A percentile compares a stretch with the other conserved stretches of the same genome.
Evolutionary conservation across 192 early-diverging fungal species (phyloP).

Genomic region (Rhizophagus prolifer): DNA sequence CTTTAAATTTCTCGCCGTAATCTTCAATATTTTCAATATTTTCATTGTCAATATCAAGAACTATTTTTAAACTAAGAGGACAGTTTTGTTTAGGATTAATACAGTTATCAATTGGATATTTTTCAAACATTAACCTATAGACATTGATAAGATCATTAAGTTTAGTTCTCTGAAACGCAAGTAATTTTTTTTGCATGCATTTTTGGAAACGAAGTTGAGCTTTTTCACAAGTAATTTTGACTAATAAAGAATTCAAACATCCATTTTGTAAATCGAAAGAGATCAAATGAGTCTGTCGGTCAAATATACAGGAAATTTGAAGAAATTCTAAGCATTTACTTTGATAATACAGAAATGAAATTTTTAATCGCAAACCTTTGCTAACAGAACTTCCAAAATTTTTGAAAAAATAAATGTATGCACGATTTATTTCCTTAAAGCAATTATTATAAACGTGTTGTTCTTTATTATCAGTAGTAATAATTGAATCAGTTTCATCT

Average conservation of each 20-base stretch:
- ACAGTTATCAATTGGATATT: constrained; percentile 7
- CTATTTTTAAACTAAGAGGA: constrained; percentile 10
- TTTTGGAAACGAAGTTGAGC: constrained; percentile 5
- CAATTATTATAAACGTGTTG: too few species aligned
- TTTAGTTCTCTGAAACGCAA: not conserved
- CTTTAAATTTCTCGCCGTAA: constrained; percentile 4
- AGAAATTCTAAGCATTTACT: not conserved
- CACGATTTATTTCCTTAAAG: too few species aligned
- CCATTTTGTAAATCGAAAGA: constrained; percentile 10
- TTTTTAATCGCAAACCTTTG: too few species aligned
- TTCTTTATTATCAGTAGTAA: too few species aligned
- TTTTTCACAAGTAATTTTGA: constrained; percentile 9
- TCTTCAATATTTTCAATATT: not conserved
- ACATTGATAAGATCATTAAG: constrained; percentile 3
- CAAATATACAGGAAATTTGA: not conserved
- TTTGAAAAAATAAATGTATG: too few species aligned
- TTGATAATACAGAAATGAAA: not conserved
- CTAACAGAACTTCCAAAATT: too few species aligned
- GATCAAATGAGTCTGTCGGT: not conserved
- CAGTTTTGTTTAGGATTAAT: not conserved
- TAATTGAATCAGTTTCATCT: too few species aligned
- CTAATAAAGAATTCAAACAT: not conserved
- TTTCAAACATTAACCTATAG: constrained; percentile 8
- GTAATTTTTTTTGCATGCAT: not conserved
- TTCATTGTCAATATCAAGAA: not conserved